Base-by-base conservation (phyloP, 2,329 filamentous ascomycete genomes). In the Diaporthe sp. region DNA sequence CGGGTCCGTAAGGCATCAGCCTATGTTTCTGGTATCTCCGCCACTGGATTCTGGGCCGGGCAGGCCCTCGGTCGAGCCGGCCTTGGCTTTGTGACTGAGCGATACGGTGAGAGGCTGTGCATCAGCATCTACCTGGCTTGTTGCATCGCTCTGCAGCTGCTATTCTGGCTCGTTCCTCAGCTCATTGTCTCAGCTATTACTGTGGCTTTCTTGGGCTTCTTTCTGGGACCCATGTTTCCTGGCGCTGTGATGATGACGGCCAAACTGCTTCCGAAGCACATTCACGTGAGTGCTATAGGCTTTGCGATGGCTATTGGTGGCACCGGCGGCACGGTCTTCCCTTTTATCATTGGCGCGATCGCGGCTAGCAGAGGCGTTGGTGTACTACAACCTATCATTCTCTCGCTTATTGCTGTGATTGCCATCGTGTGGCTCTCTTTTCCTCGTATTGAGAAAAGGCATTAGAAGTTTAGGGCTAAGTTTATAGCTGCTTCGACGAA, bases 41-140 rank as follows among this genome's bases (percentile, higher is more conserved):
- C 92, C 0, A 96, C 94, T 0, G 92, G 94, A 0, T 97, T 96
- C 84, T 98, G 95, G 95, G 89, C 95, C 58, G 95, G 95, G 0
- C 88, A 97, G 77, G 96, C 94, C 0, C 82, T 95, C 0, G 95
- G 95, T 0, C 87, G 95, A 1, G 85, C 97, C 3, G 82, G 92
- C 0, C 84, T 97, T 22, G 94, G 94, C 0, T 97, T 97, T 79
- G 86, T 96, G 4, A 97, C 95, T 1, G 92, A 92, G 2, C 86
- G 88, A 3, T 86, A 95, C 25, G 94, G 94, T 0, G 95, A 96
- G 84, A 94, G 93, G 81, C 81, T 89, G 22, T 89, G 92, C 53
- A 89, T 93, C 71, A 83, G 87, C 8, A 81, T 86, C 15, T 97
- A 97, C 82, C 87, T 96, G 10, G 79, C 89, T 4, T 81, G 92